Evolutionary conservation across 495 filamentous ascomycete genomes (phyloP), one percentile per base, ranked within the genome.

Genomic region (Aspergillus haitiensis): DNA sequence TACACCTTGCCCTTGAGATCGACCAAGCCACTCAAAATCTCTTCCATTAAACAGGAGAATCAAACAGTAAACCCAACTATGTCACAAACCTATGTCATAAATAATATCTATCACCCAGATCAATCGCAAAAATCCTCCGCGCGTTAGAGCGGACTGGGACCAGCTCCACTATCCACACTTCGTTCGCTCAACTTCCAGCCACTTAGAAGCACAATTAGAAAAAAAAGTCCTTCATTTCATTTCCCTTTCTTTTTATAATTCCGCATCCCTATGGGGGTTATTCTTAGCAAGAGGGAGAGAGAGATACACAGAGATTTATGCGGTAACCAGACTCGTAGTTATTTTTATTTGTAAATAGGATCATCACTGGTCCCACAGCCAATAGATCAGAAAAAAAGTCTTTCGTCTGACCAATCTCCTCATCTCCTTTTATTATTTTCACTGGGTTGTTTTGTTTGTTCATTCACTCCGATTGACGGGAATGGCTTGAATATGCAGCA

Each of bases 171-270:
- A 44, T 12, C 45, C 52, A 50, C 40, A 53, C 37, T 39, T 33
- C 34, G 37, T 49, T 37, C 40, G 21, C 39, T 44, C 56, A 57
- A 58, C 45, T 49, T 40, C 58, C 49, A 57, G 54, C 64, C 64
- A 66, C 60, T 56, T 46, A 62, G 15, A 21, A 33, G 21, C 7
- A 45, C 52, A 42, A 12, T 49, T 44, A 58, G 40, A 45, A 53
- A 11, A 21, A 51, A 40, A 50, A 56, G 55, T 58, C 62, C 62
- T 58, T 64, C 58, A 61, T 58, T 58, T 64, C 58, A 61, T 61
- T 58, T 61, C 50, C 34, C 15, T 54, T 55, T 53, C 51, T 63
- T 59, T 59, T 52, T 59, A 47, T 58, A 36, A 46, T 16, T 31
- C 6, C 21, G 27, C 48, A 51, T 34, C 48, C 32, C 48, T 51